Conservation (phyloP, 139 green algal genomes). For the Desmodesmus armatus region DNA sequence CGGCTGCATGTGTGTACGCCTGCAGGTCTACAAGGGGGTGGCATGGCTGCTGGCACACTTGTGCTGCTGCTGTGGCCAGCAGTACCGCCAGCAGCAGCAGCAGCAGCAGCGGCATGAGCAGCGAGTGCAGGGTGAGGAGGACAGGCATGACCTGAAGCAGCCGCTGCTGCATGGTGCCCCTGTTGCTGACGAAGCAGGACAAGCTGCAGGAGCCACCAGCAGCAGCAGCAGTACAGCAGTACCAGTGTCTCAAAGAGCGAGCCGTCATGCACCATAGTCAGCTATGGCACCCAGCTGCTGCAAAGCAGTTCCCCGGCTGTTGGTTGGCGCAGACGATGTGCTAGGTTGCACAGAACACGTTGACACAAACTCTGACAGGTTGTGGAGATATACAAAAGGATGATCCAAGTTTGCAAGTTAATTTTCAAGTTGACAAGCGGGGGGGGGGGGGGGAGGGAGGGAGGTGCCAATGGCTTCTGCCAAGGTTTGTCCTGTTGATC, state of each 20-base stretch:
- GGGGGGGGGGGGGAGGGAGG: too few relatives aligned
- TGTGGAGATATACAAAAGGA: neutral
- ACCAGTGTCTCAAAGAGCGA: neutral
- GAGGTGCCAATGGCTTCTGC: too few relatives aligned
- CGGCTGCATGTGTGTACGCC: neutral
- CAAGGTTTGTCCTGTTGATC: too few relatives aligned
- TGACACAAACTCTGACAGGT: too few relatives aligned
- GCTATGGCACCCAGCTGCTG: neutral
- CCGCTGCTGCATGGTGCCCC: neutral
- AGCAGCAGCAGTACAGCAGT: constrained; percentile 14
- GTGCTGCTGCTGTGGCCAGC: neutral
- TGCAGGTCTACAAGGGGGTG: too few relatives aligned
- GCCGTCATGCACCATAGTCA: neutral
- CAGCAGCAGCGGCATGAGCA: neutral
- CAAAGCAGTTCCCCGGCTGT: neutral
- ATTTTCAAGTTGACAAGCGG: too few relatives aligned
- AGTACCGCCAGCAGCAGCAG: neutral
- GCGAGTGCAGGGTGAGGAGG: neutral
- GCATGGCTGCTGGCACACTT: too few relatives aligned
- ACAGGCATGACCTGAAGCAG: neutral
- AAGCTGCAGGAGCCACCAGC: neutral
- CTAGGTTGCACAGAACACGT: too few relatives aligned
- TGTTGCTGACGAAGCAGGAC: neutral
- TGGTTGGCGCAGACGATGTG: neutral
- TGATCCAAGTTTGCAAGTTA: constrained; percentile 4